These are phyloP conservation scores for Nasturtium officinale DNA, from an alignment of 345 rosid species.

Conservation along the genomic window DNA sequence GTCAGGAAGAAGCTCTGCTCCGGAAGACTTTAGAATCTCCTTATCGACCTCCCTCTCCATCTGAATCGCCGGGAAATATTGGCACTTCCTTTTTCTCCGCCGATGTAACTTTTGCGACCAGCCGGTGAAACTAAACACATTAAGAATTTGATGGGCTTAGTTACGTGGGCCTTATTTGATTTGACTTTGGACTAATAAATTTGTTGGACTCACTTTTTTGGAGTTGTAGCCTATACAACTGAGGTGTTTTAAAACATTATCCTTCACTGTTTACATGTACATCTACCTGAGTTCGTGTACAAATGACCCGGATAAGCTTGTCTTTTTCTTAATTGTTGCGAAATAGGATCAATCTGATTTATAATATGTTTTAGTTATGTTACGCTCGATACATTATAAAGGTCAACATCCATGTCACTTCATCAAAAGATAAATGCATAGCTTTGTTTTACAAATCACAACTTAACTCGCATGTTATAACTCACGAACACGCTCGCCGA, in stretches of 20 bases:
- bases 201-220: too few species aligned
- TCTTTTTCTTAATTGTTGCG: background rate
- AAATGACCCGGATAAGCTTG: background rate
- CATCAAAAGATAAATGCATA: background rate
- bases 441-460: background rate
- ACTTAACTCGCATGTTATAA: background rate
- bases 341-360: background rate
- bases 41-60: constrained; percentile 75
- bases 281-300: too few species aligned
- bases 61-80: constrained; percentile 16
- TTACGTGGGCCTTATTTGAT: background rate
- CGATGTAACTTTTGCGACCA: constrained; percentile 27
- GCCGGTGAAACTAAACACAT: constrained; percentile 19
- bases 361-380: background rate
- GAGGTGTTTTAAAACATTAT: too few species aligned
- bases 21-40: constrained; percentile 68
- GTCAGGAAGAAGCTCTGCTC: constrained; percentile 65
- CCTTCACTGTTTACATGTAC: too few species aligned
- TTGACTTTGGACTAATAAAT: too few species aligned
- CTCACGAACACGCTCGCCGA: background rate
- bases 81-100: constrained; percentile 5
- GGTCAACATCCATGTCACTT: background rate
- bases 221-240: too few species aligned
- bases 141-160: constrained; percentile 17
- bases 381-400: background rate